Evolutionary conservation across 352 stramenopile genomes (phyloP).

Genomic region (Pythium aquatile): DNA sequence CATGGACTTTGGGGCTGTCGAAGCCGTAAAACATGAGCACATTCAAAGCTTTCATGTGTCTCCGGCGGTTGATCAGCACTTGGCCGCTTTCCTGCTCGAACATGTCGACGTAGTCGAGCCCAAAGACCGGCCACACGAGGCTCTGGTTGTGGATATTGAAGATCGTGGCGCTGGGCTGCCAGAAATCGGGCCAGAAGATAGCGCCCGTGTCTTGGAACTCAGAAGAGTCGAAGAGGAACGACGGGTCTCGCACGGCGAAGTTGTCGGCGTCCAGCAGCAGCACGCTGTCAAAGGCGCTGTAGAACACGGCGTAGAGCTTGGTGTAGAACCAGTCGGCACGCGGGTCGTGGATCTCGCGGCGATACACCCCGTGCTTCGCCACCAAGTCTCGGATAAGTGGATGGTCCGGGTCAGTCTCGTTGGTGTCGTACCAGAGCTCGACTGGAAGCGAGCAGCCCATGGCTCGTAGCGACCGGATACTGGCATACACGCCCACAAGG

Average conservation of each 20-base stretch:
- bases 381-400: constrained; percentile 45
- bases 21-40: too few relatives aligned
- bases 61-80: too few relatives aligned
- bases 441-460: constrained; percentile 53
- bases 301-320: constrained; percentile 73
- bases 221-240: constrained; percentile 52
- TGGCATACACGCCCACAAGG: constrained; percentile 48
- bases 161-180: constrained; percentile 60
- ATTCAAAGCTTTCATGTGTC: too few relatives aligned
- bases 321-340: constrained; percentile 57
- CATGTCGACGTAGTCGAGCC: too few relatives aligned
- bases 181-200: constrained; percentile 85
- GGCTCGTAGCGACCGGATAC: constrained; percentile 38
- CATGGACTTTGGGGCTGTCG: too few relatives aligned
- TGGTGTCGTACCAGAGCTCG: constrained; percentile 67
- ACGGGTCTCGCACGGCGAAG: constrained; percentile 61
- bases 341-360: constrained; percentile 59
- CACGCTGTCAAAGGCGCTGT: constrained; percentile 74
- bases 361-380: constrained; percentile 35
- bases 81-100: too few relatives aligned
- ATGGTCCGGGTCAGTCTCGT: constrained; percentile 41
- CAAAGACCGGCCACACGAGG: constrained; percentile 18
- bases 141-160: constrained; percentile 71
- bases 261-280: constrained; percentile 78
- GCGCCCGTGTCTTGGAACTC: constrained; percentile 49